Evolutionary conservation across 1,284 basidiomycete species (phyloP), one percentile per base, ranked within the genome.

Genomic region (Cutaneotrichosporon arboriforme): DNA sequence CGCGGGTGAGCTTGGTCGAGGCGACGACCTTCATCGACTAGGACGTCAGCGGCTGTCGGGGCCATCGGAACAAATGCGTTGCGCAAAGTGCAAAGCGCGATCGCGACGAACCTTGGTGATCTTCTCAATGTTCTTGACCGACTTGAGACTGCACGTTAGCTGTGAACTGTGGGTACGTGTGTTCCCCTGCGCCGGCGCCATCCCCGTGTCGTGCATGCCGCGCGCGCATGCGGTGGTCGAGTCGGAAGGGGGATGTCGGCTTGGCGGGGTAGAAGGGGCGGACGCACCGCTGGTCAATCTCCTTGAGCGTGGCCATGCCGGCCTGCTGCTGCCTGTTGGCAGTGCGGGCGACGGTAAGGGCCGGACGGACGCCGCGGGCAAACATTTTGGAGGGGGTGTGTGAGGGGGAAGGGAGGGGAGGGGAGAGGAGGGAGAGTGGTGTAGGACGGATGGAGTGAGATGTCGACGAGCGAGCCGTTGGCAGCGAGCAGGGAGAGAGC

Each of bases 1-100:
- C 93, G 80, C 94, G 94, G 74, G 84, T 84, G 54, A 98, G 85
- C 78, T 96, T 94, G 58, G 93, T 97, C 51, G 94, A 96, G 55
- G 94, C 96, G 82, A 97, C 96, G 83, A 93, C 90, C 83, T 97
- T 97, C 94, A 97, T 98, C 54, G 93, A 97, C 90, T 96, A 69
- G 34, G 31, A 39, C 33, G 40, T 52, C n/a, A 54, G 44, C 52
- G 33, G 15, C 34, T 17, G 18, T 3, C 38, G 14, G 35, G n/a
- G n/a, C 18, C 34, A 40, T 46, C 33, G 26, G 26, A 31, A 10
- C 26, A 31, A 31, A n/a, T n/a, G n/a, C n/a, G n/a, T n/a, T n/a
- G n/a, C n/a, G n/a, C n/a, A n/a, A n/a, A n/a, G n/a, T n/a, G n/a
- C n/a, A n/a, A 31, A 31, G 10, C 7, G 7, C 26, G 10, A 31